Evolutionary conservation across 2,329 filamentous ascomycete genomes (phyloP).

Genomic region (Elsinoe ampelina): DNA sequence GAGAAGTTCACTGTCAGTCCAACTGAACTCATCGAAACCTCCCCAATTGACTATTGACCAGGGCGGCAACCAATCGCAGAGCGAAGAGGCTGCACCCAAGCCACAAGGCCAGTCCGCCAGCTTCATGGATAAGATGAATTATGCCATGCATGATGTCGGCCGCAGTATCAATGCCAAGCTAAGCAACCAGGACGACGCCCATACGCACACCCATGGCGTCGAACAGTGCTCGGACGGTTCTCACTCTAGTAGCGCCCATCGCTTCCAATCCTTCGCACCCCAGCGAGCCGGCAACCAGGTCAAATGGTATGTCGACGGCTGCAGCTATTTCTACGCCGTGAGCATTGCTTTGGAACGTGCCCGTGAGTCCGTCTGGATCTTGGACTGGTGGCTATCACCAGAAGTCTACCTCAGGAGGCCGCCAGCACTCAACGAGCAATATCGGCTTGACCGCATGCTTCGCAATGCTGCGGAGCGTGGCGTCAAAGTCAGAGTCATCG

Average conservation of each 20-base stretch:
- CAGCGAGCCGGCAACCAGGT: slow-evolving; percentile 60
- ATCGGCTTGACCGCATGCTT: slow-evolving; percentile 75
- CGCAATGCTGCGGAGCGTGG: slow-evolving; percentile 73
- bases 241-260: slow-evolving; percentile 39
- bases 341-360: slow-evolving; percentile 70
- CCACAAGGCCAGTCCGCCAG: slow-evolving; percentile 16
- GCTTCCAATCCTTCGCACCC: slow-evolving; percentile 60
- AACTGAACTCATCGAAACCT: neutral
- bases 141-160: slow-evolving; percentile 42
- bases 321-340: slow-evolving; percentile 78
- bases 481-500: slow-evolving; percentile 74
- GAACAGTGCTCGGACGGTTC: slow-evolving; percentile 28
- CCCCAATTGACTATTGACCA: neutral
- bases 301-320: slow-evolving; percentile 88
- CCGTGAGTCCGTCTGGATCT: slow-evolving; percentile 68
- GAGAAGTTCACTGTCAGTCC: slow-evolving; percentile 5
- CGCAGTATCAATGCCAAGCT: slow-evolving; percentile 43
- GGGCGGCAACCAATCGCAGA: neutral
- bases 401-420: slow-evolving; percentile 81
- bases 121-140: slow-evolving; percentile 48
- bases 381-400: slow-evolving; percentile 85
- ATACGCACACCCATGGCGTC: slow-evolving; percentile 39
- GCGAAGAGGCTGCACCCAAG: neutral
- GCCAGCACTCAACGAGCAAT: slow-evolving; percentile 70
- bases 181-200: slow-evolving; percentile 36